Evolutionary conservation across 495 filamentous ascomycete genomes (phyloP).

Genomic region (Parathielavia appendiculata): DNA sequence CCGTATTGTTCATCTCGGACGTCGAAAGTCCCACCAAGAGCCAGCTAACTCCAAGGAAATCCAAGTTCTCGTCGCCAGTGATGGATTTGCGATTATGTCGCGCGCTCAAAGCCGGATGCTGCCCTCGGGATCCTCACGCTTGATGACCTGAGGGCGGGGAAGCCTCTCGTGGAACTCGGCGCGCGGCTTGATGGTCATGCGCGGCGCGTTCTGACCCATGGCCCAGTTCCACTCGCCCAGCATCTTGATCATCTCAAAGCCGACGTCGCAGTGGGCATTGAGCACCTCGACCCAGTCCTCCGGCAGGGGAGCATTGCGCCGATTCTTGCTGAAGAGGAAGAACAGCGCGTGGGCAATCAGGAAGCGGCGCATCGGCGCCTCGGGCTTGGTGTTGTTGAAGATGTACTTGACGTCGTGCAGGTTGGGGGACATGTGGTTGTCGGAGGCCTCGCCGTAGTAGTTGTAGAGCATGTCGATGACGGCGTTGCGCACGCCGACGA

Average conservation of each 20-base stretch:
- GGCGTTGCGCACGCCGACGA: slow-evolving; percentile 22
- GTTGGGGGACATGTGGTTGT: slow-evolving; percentile 11
- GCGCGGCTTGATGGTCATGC: slow-evolving; percentile 26
- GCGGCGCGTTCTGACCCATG: slow-evolving; percentile 24
- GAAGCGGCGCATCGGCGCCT: slow-evolving; percentile 26
- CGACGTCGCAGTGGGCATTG: slow-evolving; percentile 3
- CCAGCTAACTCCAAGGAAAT: too few relatives aligned
- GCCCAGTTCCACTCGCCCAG: slow-evolving; percentile 30
- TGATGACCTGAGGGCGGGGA: background rate
- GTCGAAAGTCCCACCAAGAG: too few relatives aligned
- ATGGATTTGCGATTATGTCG: too few relatives aligned
- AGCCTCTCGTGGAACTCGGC: slow-evolving; percentile 25
- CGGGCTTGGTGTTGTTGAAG: slow-evolving; percentile 20
- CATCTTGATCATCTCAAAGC: slow-evolving; percentile 23
- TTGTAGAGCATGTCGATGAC: slow-evolving; percentile 21
- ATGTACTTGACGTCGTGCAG: slow-evolving; percentile 25
- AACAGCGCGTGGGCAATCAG: slow-evolving; percentile 25
- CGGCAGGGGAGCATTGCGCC: slow-evolving; percentile 12
- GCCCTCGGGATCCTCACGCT: slow-evolving; percentile 1
- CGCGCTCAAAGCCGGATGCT: background rate
- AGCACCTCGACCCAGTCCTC: slow-evolving; percentile 22
- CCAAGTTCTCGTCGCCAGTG: too few relatives aligned
- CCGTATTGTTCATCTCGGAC: too few relatives aligned
- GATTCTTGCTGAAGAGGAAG: slow-evolving; percentile 19
- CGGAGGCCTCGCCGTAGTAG: slow-evolving; percentile 14